These are phyloP conservation scores for Cladosporium oxysporum DNA, from an alignment of 2,329 filamentous ascomycete genomes.

Conservation along the genomic window DNA sequence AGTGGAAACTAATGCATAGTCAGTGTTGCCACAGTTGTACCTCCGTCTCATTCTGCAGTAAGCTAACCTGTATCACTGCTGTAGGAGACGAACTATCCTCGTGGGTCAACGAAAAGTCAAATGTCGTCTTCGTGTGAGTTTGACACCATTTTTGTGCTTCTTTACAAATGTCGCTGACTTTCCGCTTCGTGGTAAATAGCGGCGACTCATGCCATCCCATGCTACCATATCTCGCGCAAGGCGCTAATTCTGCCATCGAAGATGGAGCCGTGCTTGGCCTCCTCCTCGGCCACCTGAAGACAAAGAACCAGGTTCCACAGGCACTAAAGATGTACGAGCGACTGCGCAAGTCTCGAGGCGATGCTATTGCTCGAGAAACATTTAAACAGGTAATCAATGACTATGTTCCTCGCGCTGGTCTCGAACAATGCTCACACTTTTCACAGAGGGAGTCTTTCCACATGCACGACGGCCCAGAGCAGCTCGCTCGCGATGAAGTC, in stretches of 20 bases:
- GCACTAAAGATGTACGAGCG: conserved; percentile 45
- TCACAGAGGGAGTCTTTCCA: conserved; percentile 40
- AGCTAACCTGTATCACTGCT: not conserved
- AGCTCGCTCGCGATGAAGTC: conserved; percentile 57
- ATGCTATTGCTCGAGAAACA: conserved; percentile 59
- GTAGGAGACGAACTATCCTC: not conserved
- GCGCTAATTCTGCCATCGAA: conserved; percentile 67
- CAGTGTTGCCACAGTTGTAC: conserved; percentile 45
- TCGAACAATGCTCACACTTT: conserved; percentile 25
- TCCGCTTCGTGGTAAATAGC: not conserved
- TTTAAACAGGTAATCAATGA: conserved; percentile 40
- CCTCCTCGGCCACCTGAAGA: conserved; percentile 48
- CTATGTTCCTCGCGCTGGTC: not conserved
- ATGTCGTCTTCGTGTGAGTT: conserved; percentile 41
- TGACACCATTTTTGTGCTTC: not conserved
- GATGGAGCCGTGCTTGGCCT: conserved; percentile 61
- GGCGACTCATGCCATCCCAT: conserved; percentile 66
- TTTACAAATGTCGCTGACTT: conserved; percentile 18
- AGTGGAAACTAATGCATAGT: conserved; percentile 66
- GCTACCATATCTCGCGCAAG: conserved; percentile 63
- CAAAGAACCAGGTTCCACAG: conserved; percentile 39
- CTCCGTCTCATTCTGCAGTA: not conserved
- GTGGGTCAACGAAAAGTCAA: conserved; percentile 55
- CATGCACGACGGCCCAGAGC: conserved; percentile 52
- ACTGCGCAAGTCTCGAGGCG: conserved; percentile 48